Evolutionary conservation across 2,329 filamentous ascomycete genomes (phyloP).

Genomic region (Sarocladium strictum): DNA sequence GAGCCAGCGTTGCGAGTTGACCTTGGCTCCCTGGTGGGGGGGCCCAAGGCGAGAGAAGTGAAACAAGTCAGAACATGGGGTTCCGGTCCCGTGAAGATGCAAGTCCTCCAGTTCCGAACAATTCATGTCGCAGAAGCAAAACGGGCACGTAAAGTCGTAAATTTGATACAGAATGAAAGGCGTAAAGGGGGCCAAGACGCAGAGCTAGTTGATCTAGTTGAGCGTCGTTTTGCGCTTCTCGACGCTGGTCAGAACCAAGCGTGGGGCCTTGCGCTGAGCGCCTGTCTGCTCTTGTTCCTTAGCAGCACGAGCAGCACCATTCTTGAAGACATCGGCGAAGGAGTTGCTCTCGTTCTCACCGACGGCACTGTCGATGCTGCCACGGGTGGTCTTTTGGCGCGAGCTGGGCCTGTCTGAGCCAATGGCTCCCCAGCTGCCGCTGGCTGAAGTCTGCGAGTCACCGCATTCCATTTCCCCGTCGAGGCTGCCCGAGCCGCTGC

Average conservation of each 20-base stretch:
- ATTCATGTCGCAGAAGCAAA: constrained; percentile 28
- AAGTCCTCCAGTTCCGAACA: constrained; percentile 16
- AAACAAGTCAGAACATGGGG: constrained; percentile 8
- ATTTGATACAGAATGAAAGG: constrained; percentile 19
- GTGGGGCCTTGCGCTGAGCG: constrained; percentile 72
- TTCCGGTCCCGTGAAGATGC: constrained; percentile 11
- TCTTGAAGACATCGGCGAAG: constrained; percentile 62
- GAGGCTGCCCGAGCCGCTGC: constrained; percentile 72
- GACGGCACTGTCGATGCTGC: constrained; percentile 59
- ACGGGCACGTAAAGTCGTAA: constrained; percentile 32
- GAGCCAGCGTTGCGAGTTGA: constrained; percentile 15
- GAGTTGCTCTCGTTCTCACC: constrained; percentile 55
- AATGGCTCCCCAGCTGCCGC: constrained; percentile 70
- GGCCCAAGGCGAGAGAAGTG: constrained; percentile 10
- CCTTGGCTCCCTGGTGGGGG: not conserved
- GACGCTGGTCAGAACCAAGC: constrained; percentile 79
- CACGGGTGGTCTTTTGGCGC: constrained; percentile 54
- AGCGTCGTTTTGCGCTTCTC: constrained; percentile 71
- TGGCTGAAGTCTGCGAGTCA: constrained; percentile 50
- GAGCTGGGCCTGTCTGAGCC: constrained; percentile 77
- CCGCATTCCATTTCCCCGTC: constrained; percentile 65
- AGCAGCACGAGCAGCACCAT: constrained; percentile 39
- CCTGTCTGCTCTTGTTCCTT: constrained; percentile 41
- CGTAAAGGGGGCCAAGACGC: constrained; percentile 14
- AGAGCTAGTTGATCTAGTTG: not conserved